Conservation (phyloP, 2,329 filamentous ascomycete species). For the Diaporthe sp. region DNA sequence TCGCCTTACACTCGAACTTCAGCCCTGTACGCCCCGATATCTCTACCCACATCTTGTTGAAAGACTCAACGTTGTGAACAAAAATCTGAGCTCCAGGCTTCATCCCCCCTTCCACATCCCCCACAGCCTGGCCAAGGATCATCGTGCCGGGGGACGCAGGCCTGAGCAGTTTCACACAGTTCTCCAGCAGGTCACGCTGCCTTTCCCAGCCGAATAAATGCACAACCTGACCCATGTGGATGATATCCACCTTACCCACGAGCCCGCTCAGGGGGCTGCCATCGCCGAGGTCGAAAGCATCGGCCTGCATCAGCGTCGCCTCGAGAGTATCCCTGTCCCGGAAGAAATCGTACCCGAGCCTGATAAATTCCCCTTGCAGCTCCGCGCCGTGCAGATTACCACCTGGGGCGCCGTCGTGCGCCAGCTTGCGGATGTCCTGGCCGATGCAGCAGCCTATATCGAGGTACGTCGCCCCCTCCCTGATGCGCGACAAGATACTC, state of each 20-base stretch:
- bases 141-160: slow-evolving; percentile 27
- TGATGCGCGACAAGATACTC: slow-evolving; percentile 42
- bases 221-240: slow-evolving; percentile 45
- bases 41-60: slow-evolving; percentile 35
- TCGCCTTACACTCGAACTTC: slow-evolving; percentile 11
- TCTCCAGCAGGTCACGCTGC: slow-evolving; percentile 41
- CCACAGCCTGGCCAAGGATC: slow-evolving; percentile 34
- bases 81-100: not conserved
- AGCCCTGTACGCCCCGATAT: slow-evolving; percentile 34
- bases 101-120: slow-evolving; percentile 31
- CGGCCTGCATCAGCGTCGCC: slow-evolving; percentile 38
- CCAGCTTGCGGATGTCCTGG: slow-evolving; percentile 55
- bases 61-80: slow-evolving; percentile 35
- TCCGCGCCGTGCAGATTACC: slow-evolving; percentile 52
- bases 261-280: slow-evolving; percentile 37
- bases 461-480: slow-evolving; percentile 43
- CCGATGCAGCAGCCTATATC: slow-evolving; percentile 58
- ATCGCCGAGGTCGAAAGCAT: slow-evolving; percentile 40
- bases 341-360: slow-evolving; percentile 50
- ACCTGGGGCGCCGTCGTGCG: slow-evolving; percentile 49
- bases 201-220: slow-evolving; percentile 45
- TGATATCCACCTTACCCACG: slow-evolving; percentile 41
- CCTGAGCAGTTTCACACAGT: slow-evolving; percentile 41
- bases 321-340: slow-evolving; percentile 40
- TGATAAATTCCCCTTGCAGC: slow-evolving; percentile 45